Base-by-base conservation (phyloP, 192 early-diverging fungal genomes). In the Coemansia sp. region DNA sequence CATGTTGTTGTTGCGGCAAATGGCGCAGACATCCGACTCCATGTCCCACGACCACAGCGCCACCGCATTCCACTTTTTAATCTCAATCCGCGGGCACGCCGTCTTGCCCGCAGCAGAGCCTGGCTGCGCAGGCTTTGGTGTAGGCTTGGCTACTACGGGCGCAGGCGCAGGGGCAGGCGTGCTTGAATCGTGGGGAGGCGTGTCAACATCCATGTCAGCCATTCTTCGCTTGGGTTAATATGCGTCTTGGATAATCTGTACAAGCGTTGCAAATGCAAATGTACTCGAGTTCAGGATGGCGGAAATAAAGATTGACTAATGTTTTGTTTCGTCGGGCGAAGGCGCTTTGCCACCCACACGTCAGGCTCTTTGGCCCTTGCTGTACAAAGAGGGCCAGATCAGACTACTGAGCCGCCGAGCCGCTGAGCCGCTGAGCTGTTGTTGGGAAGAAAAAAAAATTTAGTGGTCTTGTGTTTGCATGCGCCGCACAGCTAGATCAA, bases 1-100 rank as follows among this genome's bases (percentile, higher is more conserved):
- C 96, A 99, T 99, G 81, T 95, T 99, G 83, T 99, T 95, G 83
- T 99, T 99, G 72, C 95, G 88, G 80, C 96, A 99, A 85, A 99
- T 99, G 60, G 96, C 95, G 69, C 96, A 99, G 79, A 95, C 96
- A 77, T 96, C 96, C 6, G 96, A 94, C 21, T 93, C 93, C 84
- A 97, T 95, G 76, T 99, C 95, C 97, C 97, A 99, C 34, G 95
- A 91, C 97, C 97, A 99, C 47, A 99, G 84, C 28, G 97, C 95
- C 16, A 99, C 97, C 0, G 95, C 95, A 70, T 96, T 96, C 97
- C 97, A 99, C 92, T 95, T 94, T 79, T 97, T 97, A 69, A 97
- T 90, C 80, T 95, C 93, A 61, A 97, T 96, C n/a, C 94, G 89
- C 77, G 92, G 90, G 74, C 89, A 64, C 20, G 63, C 59, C 31